Base-by-base conservation (phyloP, 768 basidiomycete genomes). In the Tulasnella sp. region DNA sequence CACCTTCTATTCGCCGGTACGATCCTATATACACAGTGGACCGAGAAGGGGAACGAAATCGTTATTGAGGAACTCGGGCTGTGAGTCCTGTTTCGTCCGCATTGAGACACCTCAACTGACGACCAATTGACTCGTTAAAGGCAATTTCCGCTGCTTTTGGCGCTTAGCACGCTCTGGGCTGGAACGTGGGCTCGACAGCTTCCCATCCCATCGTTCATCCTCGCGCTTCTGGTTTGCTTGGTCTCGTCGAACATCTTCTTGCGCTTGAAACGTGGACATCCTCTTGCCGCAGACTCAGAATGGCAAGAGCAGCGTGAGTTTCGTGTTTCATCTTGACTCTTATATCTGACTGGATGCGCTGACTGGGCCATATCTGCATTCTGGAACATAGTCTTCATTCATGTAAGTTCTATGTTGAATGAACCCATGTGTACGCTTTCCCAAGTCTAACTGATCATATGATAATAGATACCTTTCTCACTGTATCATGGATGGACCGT, bases 1-100 rank as follows among this genome's bases (percentile, higher is more conserved):
- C 63, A 58, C 24, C 30, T 63, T 13, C 38, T 61, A 17, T 61
- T 64, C 50, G 61, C 61, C 13, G 62, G 61, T 3, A 63, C 61
- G 4, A 38, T 63, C 10, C 49, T 48, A 9, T 63, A 49, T 38
- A 56, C 49, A 4, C 61, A 63, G 47, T 63, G 58, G 59, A 63
- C 59, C 19, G 58, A 63, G 23, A 47, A 48, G 38, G 61, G 61
- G 23, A 63, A 44, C 32, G 56, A 61, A 26, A 58, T 63, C 26
- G 58, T 63, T 8, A 48, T 63, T 8, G 61, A 56, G 29, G 56
- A 47, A 19, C 30, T 63, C 13, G 50, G 41, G 13, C 29, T 60
- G 61, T 63, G 41, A 4, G 60, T 29, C 32, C 13, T 58, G 5
- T 17, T 51, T 4, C 2, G 17, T 44, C 11, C 1, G 21, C 34